Conservation (phyloP, 176 grass and related monocot genomes). For the Juncus effusus region DNA sequence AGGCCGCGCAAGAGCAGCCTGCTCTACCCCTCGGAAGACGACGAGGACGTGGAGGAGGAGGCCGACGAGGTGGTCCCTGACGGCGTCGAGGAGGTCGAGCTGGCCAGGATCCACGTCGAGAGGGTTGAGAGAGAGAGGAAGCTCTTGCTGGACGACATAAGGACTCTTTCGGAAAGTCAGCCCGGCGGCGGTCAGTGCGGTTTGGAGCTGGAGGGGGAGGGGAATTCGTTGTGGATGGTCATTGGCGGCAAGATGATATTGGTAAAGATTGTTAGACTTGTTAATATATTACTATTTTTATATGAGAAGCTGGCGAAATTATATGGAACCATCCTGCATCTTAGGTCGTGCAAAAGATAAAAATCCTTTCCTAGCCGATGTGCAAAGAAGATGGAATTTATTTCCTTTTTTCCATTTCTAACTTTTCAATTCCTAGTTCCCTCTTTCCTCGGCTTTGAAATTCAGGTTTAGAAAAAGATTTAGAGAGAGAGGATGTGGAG, state of each 20-base stretch:
- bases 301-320: too few species aligned
- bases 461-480: too few species aligned
- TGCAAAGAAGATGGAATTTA: too few species aligned
- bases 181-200: conserved; percentile 37
- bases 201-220: conserved; percentile 44
- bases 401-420: too few species aligned
- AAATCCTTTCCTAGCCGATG: too few species aligned
- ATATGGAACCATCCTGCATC: too few species aligned
- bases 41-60: conserved; percentile 98
- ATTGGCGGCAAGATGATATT: conserved; percentile 47
- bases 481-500: too few species aligned
- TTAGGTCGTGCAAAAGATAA: too few species aligned
- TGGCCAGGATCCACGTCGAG: conserved; percentile 92
- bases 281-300: too few species aligned
- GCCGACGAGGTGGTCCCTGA: conserved; percentile 97
- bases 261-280: conserved; percentile 30
- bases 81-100: conserved; percentile 99
- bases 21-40: conserved; percentile 83
- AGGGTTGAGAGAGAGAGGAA: conserved; percentile 82
- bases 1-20: conserved; percentile 95
- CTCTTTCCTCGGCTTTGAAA: too few species aligned
- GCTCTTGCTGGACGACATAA: conserved; percentile 88
- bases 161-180: conserved; percentile 47
- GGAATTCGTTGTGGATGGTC: conserved; percentile 82
- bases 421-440: too few species aligned